phyloP scores from a whole-genome alignment of 768 basidiomycete species.

The Naganishia vishniacii region DNA sequence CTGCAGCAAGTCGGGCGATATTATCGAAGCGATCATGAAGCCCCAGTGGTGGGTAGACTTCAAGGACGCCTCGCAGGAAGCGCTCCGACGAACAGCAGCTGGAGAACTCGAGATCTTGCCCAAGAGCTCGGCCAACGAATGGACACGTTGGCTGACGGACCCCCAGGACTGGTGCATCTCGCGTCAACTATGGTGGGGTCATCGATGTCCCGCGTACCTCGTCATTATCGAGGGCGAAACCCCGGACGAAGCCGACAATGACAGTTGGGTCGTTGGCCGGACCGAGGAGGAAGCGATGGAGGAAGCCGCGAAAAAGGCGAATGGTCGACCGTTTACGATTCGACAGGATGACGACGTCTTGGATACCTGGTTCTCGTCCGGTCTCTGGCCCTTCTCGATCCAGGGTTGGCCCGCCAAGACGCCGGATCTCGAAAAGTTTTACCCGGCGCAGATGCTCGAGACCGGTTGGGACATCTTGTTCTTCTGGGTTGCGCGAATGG shows the following conservation, averaged over 20 bases:
- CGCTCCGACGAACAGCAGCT: constrained; percentile 78
- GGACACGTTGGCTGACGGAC: constrained; percentile 90
- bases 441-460: constrained; percentile 83
- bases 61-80: constrained; percentile 81
- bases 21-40: constrained; percentile 90
- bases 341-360: constrained; percentile 95
- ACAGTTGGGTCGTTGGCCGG: constrained; percentile 87
- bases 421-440: constrained; percentile 69
- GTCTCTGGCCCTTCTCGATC: constrained; percentile 93
- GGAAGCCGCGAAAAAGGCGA: constrained; percentile 62
- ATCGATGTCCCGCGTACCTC: constrained; percentile 90
- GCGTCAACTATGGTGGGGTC: constrained; percentile 98
- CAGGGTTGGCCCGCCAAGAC: constrained; percentile 98
- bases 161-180: constrained; percentile 99
- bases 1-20: constrained; percentile 95
- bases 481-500: constrained; percentile 99
- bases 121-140: constrained; percentile 81
- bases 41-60: constrained; percentile 99
- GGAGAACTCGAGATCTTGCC: constrained; percentile 81
- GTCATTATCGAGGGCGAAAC: constrained; percentile 72
- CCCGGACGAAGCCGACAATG: constrained; percentile 63
- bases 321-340: constrained; percentile 63
- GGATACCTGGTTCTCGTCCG: constrained; percentile 99
- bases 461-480: constrained; percentile 99
- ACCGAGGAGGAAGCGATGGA: constrained; percentile 72